Percentiles rank a stretch among this genome's conserved stretches.
These are phyloP conservation scores for Enterospora canceri DNA, from an alignment of 371 early-diverging fungal species.

Conservation along the genomic window DNA sequence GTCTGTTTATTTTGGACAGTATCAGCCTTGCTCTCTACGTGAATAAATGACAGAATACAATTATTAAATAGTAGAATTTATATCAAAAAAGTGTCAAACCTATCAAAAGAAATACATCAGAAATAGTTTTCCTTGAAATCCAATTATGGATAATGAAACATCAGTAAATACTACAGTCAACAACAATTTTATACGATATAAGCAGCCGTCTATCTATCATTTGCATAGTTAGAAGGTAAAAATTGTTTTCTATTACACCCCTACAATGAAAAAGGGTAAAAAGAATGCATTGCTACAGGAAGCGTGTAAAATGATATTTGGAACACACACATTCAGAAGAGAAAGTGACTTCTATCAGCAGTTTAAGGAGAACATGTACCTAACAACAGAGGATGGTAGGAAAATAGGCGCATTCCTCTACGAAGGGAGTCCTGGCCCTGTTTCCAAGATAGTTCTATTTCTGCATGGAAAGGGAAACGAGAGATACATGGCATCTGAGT, in stretches of 20 bases:
- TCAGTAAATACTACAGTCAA: no score
- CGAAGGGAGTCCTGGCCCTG: constrained; percentile 1
- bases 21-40: neutral
- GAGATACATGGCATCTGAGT: neutral
- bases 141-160: no score
- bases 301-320: neutral
- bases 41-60: no score
- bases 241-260: no score
- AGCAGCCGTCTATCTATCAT: no score
- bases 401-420: constrained; percentile 29
- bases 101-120: no score
- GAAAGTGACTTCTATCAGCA: constrained; percentile 3
- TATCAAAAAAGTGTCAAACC: no score
- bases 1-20: neutral
- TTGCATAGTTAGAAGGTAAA: no score
- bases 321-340: neutral
- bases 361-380: constrained; percentile 11
- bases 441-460: constrained; percentile 6
- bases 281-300: neutral
- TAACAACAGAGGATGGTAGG: constrained; percentile 14
- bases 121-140: no score
- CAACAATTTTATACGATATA: no score
- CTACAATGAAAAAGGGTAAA: neutral
- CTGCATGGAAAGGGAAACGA: constrained; percentile 35
- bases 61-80: no score